phyloP scores from a whole-genome alignment of 331 rosid species.

The Saraca asoca region DNA sequence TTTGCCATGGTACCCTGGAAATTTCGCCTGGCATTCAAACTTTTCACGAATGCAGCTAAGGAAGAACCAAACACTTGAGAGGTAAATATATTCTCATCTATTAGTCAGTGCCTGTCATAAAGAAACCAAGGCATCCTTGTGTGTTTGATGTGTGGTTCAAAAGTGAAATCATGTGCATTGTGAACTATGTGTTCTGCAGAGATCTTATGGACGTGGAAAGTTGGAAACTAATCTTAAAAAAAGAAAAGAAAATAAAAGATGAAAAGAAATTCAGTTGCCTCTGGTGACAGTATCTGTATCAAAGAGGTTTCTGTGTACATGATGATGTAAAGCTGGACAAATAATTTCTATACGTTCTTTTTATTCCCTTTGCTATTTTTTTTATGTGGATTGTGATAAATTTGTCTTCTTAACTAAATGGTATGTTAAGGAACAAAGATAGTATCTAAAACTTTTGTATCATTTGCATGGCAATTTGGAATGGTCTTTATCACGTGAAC shows the following conservation, averaged over 20 bases:
- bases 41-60: conserved; percentile 96
- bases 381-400: not conserved
- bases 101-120: not conserved
- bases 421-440: not conserved
- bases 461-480: not conserved
- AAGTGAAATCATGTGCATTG: too few relatives aligned
- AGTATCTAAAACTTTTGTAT: not conserved
- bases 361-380: not conserved
- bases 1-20: conserved; percentile 89
- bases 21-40: conserved; percentile 95
- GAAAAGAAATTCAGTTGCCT: not conserved
- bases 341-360: not conserved
- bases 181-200: too few relatives aligned
- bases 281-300: not conserved
- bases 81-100: conserved; percentile 44
- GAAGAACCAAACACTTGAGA: conserved; percentile 90
- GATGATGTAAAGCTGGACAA: not conserved
- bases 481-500: not conserved
- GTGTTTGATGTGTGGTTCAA: conserved; percentile 20
- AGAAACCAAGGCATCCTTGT: conserved; percentile 1
- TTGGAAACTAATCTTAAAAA: not conserved
- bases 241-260: too few relatives aligned
- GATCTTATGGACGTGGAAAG: not conserved
- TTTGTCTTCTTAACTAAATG: not conserved
- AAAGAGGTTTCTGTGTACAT: not conserved